Base-by-base conservation (phyloP, 306 rosid genomes). In the Hippophae rhamnoides region DNA sequence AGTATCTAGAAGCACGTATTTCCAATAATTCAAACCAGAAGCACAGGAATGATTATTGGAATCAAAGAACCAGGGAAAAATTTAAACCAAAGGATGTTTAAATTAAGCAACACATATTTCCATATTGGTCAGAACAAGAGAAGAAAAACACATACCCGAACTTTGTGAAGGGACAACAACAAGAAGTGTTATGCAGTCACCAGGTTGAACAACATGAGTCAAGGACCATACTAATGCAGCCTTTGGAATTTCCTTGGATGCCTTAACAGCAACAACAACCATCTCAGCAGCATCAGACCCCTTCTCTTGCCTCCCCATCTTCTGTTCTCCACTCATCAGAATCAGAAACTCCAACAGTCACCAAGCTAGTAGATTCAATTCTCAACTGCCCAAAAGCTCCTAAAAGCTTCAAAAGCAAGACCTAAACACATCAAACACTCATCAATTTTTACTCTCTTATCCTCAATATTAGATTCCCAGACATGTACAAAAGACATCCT, bases 161-260 rank as follows among this genome's bases (percentile, higher is more conserved):
- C 78, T 79, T 74, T 84, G 89, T 10, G 99, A 80, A 62, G 99
- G 89, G 48, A 88, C 94, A 74, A 92, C 99, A 41, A 92, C 99
- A 23, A 92, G 84, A 52, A 92, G 74, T 40, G 97, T 85, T 61
- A 92, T 92, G 82, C 95, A 92, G 60, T 92, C 96, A 44, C 96
- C 99, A 45, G 96, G 95, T 56, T 92, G 99, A 77, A 92, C 99
- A 74, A 92, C 97, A 80, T 85, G 99, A 72, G 95, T 88, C 70
- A 92, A 67, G 6, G 97, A 90, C 99, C 99, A 92, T 55, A 92
- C 85, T 43, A 92, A 79, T 69, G 99, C 99, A 57, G 82, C 85
- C 72, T 82, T 88, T 25, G 99, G 97, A 75, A 92, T 88, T 68
- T 92, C 99, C 73, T 72, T 86, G 2, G 90, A 84, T 1, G 95